These are phyloP conservation scores for Phenoliferia sp. DNA, from an alignment of 1,284 basidiomycete genomes.

Conservation along the genomic window DNA sequence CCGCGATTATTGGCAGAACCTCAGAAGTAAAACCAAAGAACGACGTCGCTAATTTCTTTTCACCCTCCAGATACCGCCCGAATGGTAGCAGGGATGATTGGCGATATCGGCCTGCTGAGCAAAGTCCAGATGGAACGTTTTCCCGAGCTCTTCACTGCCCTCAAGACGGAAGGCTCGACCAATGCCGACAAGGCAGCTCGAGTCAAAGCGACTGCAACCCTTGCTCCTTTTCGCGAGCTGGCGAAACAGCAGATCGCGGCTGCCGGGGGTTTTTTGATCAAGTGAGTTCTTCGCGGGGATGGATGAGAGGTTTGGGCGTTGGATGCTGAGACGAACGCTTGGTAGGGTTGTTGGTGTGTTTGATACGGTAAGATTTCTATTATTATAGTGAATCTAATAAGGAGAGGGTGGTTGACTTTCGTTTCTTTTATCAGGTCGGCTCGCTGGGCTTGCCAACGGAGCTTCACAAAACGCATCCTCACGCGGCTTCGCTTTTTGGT, in stretches of 20 bases:
- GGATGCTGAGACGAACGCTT: not conserved
- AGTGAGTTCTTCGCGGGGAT: not conserved
- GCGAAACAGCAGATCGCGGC: not conserved
- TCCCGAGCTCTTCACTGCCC: constrained; percentile 14
- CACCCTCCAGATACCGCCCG: constrained; percentile 36
- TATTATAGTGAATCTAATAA: not conserved
- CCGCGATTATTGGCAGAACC: not conserved
- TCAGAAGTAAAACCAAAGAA: too few species aligned
- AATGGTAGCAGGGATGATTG: constrained; percentile 44
- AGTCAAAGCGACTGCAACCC: not conserved
- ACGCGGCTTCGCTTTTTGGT: constrained; percentile 12
- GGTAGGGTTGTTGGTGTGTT: constrained; percentile 8
- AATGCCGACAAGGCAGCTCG: not conserved
- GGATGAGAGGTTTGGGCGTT: not conserved
- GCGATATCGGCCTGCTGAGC: constrained; percentile 16
- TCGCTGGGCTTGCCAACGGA: constrained; percentile 13
- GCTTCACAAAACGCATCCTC: not conserved
- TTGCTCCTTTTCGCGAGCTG: constrained; percentile 1
- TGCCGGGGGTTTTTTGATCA: constrained; percentile 8
- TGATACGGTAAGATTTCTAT: not conserved
- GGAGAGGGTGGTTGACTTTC: too few species aligned
- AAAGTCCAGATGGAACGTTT: constrained; percentile 6
- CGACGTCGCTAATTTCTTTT: too few species aligned
- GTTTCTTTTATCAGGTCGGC: not conserved
- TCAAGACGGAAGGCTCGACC: constrained; percentile 9